Evolutionary conservation across 2,329 filamentous ascomycete genomes (phyloP).

Genomic region (Fusarium odoratissimum): DNA sequence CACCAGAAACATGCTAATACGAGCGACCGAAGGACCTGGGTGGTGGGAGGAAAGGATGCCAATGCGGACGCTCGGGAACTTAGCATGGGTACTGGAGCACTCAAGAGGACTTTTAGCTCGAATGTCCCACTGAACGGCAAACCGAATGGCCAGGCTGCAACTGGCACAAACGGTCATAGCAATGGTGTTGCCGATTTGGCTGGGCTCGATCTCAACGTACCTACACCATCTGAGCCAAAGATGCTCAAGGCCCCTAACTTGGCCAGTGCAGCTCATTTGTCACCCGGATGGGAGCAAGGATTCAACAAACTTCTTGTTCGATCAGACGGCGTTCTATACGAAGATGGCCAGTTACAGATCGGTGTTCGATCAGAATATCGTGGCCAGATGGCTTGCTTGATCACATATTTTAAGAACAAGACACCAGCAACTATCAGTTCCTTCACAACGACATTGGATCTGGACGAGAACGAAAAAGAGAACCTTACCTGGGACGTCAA

Average conservation of each 20-base stretch:
- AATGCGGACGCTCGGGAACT: conserved; percentile 85
- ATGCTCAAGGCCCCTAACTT: conserved; percentile 79
- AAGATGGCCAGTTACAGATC: conserved; percentile 93
- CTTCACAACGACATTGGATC: conserved; percentile 93
- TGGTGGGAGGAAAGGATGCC: conserved; percentile 95
- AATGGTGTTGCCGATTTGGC: conserved; percentile 75
- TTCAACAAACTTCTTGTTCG: conserved; percentile 85
- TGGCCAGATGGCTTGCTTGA: conserved; percentile 93
- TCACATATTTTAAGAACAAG: conserved; percentile 97
- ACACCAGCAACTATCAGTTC: conserved; percentile 85
- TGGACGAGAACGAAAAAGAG: conserved; percentile 73
- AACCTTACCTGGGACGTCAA: conserved; percentile 88
- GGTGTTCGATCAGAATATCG: conserved; percentile 94
- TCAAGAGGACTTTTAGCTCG: conserved; percentile 86
- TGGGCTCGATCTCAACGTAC: conserved; percentile 81
- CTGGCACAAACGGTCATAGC: conserved; percentile 63
- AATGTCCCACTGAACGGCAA: conserved; percentile 64
- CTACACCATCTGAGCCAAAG: conserved; percentile 68
- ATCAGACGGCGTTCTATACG: conserved; percentile 89
- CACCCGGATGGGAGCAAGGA: conserved; percentile 92
- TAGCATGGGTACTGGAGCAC: conserved; percentile 80
- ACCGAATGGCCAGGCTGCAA: conserved; percentile 55
- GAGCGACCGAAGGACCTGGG: conserved; percentile 96
- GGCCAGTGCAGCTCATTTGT: conserved; percentile 90
- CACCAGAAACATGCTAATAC: conserved; percentile 95